A percentile compares a stretch with the other conserved stretches of the same genome.
phyloP scores from a whole-genome alignment of 306 rosid species.

The Pachyrhizus erosus region DNA sequence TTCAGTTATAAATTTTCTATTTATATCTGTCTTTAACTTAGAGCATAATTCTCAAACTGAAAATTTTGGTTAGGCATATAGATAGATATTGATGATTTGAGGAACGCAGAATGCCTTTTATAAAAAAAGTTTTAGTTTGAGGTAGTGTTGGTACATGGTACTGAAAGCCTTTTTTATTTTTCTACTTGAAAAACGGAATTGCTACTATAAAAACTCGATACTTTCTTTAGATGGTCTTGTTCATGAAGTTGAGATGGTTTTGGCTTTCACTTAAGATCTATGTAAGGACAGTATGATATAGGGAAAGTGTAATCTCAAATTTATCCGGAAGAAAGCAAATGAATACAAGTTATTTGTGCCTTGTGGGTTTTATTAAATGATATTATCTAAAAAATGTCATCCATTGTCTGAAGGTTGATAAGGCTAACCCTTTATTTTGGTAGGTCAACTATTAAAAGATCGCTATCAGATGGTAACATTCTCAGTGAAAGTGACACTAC shows the following conservation, averaged over 20 bases:
- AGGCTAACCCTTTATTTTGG: conserved; percentile 42
- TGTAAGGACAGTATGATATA: background rate
- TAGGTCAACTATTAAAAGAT: conserved; percentile 79
- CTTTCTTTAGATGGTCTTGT: conserved; percentile 4
- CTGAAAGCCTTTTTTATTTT: background rate
- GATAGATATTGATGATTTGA: conserved; percentile 35
- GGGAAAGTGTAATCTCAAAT: conserved; percentile 2
- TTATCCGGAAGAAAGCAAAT: conserved; percentile 34
- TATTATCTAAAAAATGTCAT: conserved; percentile 21
- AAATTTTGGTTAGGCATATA: conserved; percentile 29
- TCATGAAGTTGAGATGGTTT: conserved; percentile 24
- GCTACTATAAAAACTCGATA: background rate
- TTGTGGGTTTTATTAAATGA: conserved; percentile 13
- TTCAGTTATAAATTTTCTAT: conserved; percentile 34
- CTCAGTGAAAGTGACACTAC: conserved; percentile 56
- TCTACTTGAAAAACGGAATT: background rate
- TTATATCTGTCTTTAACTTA: background rate
- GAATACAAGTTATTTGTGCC: background rate
- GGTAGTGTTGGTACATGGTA: conserved; percentile 20
- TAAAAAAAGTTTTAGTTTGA: background rate
- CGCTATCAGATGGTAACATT: conserved; percentile 89
- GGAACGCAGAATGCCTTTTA: conserved; percentile 5
- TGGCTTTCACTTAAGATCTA: conserved; percentile 21
- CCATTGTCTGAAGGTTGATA: background rate
- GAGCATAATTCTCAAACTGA: conserved; percentile 25